phyloP scores from a whole-genome alignment of 108 stramenopile genomes.

The Thalassiosira profunda region DNA sequence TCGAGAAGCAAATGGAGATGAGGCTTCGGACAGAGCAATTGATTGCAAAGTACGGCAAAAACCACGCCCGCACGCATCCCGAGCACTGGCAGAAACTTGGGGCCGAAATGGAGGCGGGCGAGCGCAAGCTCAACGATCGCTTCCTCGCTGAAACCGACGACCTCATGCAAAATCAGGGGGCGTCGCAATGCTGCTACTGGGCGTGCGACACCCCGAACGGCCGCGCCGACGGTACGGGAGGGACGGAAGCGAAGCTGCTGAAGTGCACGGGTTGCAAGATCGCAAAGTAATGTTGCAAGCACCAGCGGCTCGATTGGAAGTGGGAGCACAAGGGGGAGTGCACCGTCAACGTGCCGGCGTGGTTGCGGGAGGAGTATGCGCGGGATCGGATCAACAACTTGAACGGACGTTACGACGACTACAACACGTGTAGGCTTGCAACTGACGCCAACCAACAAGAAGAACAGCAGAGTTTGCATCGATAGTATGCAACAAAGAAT shows the following conservation, averaged over 20 bases:
- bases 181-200: slow-evolving; percentile 12
- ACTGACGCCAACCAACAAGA: too few species aligned
- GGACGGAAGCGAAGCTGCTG: background rate
- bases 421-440: too few species aligned
- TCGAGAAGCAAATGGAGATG: too few species aligned
- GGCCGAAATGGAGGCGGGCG: background rate
- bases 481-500: too few species aligned
- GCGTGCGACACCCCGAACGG: slow-evolving; percentile 1
- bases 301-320: slow-evolving; percentile 7
- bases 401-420: background rate
- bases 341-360: background rate
- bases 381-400: background rate
- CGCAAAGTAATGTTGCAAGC: slow-evolving; percentile 8
- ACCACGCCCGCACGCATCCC: too few species aligned
- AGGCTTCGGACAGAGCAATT: too few species aligned
- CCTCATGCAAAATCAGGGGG: background rate
- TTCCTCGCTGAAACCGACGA: slow-evolving; percentile 8
- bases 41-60: too few species aligned
- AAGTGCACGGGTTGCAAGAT: slow-evolving; percentile 2
- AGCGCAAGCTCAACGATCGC: background rate
- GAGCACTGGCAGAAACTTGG: background rate
- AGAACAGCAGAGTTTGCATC: too few species aligned
- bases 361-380: background rate
- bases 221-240: too few species aligned
- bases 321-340: slow-evolving; percentile 7